Base-by-base conservation (phyloP, 108 stramenopile species). In the Cyclotella choctawhatcheeana region DNA sequence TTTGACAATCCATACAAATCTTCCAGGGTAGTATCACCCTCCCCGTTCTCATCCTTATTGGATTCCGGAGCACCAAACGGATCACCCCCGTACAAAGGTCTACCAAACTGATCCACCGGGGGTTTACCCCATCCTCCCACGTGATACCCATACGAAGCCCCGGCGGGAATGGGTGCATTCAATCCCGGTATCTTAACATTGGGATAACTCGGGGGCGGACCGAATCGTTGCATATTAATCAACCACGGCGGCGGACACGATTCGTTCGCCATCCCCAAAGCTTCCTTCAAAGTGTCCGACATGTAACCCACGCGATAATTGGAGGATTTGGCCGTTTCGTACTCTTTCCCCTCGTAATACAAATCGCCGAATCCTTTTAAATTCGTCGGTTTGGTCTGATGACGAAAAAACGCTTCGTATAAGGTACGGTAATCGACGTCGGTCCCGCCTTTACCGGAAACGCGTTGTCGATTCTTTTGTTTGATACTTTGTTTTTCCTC, bases 221-320 rank as follows among this genome's bases (percentile, higher is more conserved):
- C 98, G 74, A 97, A 98, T n/a, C 97, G 86, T 73, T 99, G 99
- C 98, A 98, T 98, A 71, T 98, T 97, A 61, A 97, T 78, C n/a
- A 99, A 89, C 98, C 97, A 99, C 22, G 98, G 99, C 6, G 97
- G 99, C n/a, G 98, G 99, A 54, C 76, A 69, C 26, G 35, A 69
- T 45, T 82, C 88, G n/a, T 83, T 74, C 13, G 88, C 58, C 91
- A 97, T 97, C 34, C 94, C 96, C 52, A 97, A 84, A 0, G 98
- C 97, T 55, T 90, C 91, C 21, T 85, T 65, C 16, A 99, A 82
- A 12, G 82, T 68, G 25, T 87, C 84, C 48, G 83, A 86, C 24
- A 96, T 64, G 14, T 69, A 71, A 10, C 91, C 89, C 27, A 88
- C 84, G 24, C 88, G 82, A n/a, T 84, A 71, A 44, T 89, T 67